Evolutionary conservation across 441 rosid genomes (phyloP).

Genomic region (Euphorbia schlechtendalii): DNA sequence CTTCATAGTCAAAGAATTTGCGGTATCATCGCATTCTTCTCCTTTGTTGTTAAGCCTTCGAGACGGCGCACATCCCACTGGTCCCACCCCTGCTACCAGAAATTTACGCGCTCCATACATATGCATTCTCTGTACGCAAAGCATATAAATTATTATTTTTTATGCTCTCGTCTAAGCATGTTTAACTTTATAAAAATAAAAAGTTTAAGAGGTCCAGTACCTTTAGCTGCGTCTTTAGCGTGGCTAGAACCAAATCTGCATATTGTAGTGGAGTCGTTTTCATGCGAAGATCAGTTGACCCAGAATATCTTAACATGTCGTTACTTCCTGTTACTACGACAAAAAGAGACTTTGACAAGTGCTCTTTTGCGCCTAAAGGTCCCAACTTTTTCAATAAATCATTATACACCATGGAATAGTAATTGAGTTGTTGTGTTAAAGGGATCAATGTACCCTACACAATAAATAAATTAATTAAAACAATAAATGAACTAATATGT

Average conservation of each 20-base stretch:
- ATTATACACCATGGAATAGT: slow-evolving; percentile 30
- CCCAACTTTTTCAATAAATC: slow-evolving; percentile 29
- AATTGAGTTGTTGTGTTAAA: slow-evolving; percentile 43
- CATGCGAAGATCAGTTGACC: slow-evolving; percentile 32
- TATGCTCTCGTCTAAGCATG: background rate
- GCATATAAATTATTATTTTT: background rate
- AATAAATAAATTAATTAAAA: background rate
- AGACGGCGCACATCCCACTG: slow-evolving; percentile 57
- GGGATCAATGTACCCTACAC: slow-evolving; percentile 31
- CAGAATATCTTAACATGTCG: slow-evolving; percentile 49
- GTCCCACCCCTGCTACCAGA: slow-evolving; percentile 36
- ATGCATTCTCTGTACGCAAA: slow-evolving; percentile 41
- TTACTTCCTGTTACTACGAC: slow-evolving; percentile 54
- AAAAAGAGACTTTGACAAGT: slow-evolving; percentile 45
- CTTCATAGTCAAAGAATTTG: slow-evolving; percentile 31
- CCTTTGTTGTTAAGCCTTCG: slow-evolving; percentile 35
- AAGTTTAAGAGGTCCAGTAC: slow-evolving; percentile 19
- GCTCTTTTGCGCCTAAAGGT: slow-evolving; percentile 31
- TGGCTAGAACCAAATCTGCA: slow-evolving; percentile 35
- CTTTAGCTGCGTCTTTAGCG: slow-evolving; percentile 48
- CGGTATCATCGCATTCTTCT: slow-evolving; percentile 39
- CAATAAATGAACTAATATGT: too few species aligned
- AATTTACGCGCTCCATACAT: slow-evolving; percentile 50
- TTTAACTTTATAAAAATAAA: too few species aligned
- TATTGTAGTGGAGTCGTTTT: slow-evolving; percentile 39